Percentiles rank a stretch among this genome's conserved stretches.
Conservation (phyloP, 176 grass and related monocot species). For the Luzula sylvatica region DNA sequence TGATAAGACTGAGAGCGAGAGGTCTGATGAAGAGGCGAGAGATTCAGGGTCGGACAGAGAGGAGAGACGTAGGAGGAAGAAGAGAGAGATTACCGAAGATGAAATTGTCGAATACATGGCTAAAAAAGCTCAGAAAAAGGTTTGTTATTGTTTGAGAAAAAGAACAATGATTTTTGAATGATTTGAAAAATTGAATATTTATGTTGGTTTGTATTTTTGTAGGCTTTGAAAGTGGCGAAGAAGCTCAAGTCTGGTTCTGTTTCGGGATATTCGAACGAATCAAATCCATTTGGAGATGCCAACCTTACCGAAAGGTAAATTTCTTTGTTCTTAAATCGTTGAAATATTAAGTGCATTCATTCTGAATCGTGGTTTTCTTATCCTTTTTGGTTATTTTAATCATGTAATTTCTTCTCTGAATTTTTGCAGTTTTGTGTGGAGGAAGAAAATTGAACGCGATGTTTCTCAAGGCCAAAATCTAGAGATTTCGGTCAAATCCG, state of each 20-base stretch:
- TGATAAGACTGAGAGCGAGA: constrained; percentile 27
- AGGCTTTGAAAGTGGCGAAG: constrained; percentile 90
- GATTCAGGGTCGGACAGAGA: constrained; percentile 50
- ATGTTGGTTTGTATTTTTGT: constrained; percentile 1
- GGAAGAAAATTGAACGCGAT: constrained; percentile 95
- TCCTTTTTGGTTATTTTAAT: constrained; percentile 8
- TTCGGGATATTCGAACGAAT: constrained; percentile 78
- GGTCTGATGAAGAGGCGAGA: constrained; percentile 11
- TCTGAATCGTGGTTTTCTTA: not conserved
- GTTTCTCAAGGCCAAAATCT: constrained; percentile 59
- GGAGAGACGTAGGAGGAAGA: constrained; percentile 16
- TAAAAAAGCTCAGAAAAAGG: constrained; percentile 91
- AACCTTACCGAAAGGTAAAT: constrained; percentile 89
- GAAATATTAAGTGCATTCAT: not conserved
- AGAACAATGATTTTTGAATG: too few relatives aligned
- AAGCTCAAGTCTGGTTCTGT: constrained; percentile 78
- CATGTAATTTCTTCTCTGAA: constrained; percentile 10
- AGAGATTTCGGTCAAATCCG: constrained; percentile 85
- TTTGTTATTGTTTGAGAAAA: too few relatives aligned
- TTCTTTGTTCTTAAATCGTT: not conserved
- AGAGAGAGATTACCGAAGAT: constrained; percentile 66
- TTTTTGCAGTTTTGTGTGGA: constrained; percentile 76
- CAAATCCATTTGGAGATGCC: constrained; percentile 81
- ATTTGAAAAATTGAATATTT: not conserved
- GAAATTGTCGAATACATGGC: constrained; percentile 74